Base-by-base conservation (phyloP, 2,329 filamentous ascomycete species). In the Chaetomium strumarium region DNA sequence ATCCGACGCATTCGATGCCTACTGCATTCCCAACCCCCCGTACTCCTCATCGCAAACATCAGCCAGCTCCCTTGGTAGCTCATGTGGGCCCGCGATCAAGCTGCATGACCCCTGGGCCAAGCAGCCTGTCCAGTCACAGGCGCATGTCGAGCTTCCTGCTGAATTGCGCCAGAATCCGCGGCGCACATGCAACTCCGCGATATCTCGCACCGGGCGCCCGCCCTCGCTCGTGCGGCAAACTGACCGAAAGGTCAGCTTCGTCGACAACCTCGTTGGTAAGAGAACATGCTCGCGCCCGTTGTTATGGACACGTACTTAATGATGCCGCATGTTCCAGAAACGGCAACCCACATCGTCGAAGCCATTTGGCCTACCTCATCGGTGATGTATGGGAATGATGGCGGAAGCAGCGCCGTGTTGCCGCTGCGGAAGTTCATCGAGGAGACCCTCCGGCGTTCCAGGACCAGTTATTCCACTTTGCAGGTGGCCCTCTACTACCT, bases 181-280 rank as follows among this genome's bases (percentile, higher is more conserved):
- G 55, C 76, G 79, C 57, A 80, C 77, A 46, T 76, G 73, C 53
- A 74, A 72, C 58, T 79, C 80, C 56, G 70, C 77, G 31, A 75
- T 76, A 52, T 70, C 76, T 54, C 76, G 79, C 63, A 71, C 80
- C 60, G 79, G 80, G 62, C 78, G 80, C 63, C 86, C 88, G 63
- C 89, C 92, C 46, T 73, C 85, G 53, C 80, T 96, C 59, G 78
- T 91, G 58, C 86, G 91, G 64, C 91, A 96, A 75, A 83, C 84
- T 66, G 90, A 96, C 73, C 88, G 91, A 67, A 96, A 96, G 77
- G 81, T 89, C 67, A 91, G 87, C 72, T 96, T 97, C 67, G 92
- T 97, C 72, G 91, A 96, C 72, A 93, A 85, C 71, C 88, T 96
- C 70, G 91, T 96, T 76, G 92, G 92, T 96, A 90, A 89, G 92